These are phyloP conservation scores for Colletotrichum caudatum DNA, from an alignment of 2,329 filamentous ascomycete genomes.

Conservation along the genomic window DNA sequence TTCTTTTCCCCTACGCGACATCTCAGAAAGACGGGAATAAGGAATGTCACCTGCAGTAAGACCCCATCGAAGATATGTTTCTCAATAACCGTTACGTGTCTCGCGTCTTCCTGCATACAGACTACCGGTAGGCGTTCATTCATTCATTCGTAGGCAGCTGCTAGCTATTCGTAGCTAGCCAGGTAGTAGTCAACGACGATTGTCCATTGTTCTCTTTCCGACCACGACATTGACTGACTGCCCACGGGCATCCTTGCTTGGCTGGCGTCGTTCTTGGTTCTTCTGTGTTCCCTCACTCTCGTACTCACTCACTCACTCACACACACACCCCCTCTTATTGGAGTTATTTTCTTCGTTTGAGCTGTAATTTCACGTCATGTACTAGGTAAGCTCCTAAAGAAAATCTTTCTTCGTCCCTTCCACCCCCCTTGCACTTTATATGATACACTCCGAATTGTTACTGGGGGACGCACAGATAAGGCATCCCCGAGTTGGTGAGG, in stretches of 20 bases:
- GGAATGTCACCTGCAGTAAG: constrained; percentile 35
- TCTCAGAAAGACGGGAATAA: constrained; percentile 23
- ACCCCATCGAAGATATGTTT: constrained; percentile 35
- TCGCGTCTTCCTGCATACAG: constrained; percentile 4
- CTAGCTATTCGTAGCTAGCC: too few species aligned
- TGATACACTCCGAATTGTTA: not conserved
- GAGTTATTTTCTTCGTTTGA: too few species aligned
- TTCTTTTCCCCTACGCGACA: constrained; percentile 18
- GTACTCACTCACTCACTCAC: not conserved
- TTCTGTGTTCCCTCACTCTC: not conserved
- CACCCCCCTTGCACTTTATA: not conserved
- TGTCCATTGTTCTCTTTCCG: not conserved
- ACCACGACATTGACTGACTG: not conserved
- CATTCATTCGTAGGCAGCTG: too few species aligned
- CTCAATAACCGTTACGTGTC: constrained; percentile 36
- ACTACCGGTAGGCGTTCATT: too few species aligned
- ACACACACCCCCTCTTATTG: not conserved
- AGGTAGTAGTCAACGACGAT: not conserved
- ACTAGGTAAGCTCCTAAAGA: constrained; percentile 7
- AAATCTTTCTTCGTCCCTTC: not conserved
- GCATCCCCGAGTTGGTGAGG: constrained; percentile 1
- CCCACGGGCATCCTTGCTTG: not conserved
- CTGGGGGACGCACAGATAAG: constrained; percentile 11
- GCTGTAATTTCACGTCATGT: not conserved
- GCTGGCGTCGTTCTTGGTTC: not conserved